phyloP scores from a whole-genome alignment of 1,139 yeast genomes.

The Pichia sp. region DNA sequence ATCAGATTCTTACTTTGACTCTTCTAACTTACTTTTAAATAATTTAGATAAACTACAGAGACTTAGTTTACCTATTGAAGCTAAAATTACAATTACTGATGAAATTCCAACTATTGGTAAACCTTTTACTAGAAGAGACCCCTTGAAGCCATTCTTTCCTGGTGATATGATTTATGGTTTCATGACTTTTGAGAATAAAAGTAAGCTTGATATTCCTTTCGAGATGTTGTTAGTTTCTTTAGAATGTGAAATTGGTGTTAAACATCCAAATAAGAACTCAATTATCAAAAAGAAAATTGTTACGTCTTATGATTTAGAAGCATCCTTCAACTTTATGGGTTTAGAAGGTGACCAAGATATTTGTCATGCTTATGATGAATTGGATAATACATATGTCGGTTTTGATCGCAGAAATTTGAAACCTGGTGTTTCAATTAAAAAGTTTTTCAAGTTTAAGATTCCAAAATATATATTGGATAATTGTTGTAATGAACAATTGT shows the following conservation, averaged over 20 bases:
- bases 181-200: constrained; percentile 38
- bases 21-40: constrained; percentile 29
- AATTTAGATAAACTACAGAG: constrained; percentile 30
- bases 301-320: constrained; percentile 34
- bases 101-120: not conserved
- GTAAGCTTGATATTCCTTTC: constrained; percentile 36
- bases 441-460: constrained; percentile 48
- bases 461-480: constrained; percentile 53
- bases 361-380: constrained; percentile 1
- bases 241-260: constrained; percentile 35
- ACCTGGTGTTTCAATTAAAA: constrained; percentile 7
- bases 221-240: constrained; percentile 52
- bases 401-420: constrained; percentile 22
- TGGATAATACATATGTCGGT: constrained; percentile 46
- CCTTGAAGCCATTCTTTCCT: constrained; percentile 32
- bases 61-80: constrained; percentile 13
- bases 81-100: constrained; percentile 4
- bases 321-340: constrained; percentile 30
- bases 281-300: not conserved
- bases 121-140: constrained; percentile 1
- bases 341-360: constrained; percentile 19
- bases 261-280: not conserved
- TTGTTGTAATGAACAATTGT: constrained; percentile 45
- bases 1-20: constrained; percentile 6
- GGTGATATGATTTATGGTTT: constrained; percentile 51